Evolutionary conservation across 169 alveolate genomes (phyloP), one percentile per base, ranked within the genome.

Genomic region (Amoebophrya sp.): DNA sequence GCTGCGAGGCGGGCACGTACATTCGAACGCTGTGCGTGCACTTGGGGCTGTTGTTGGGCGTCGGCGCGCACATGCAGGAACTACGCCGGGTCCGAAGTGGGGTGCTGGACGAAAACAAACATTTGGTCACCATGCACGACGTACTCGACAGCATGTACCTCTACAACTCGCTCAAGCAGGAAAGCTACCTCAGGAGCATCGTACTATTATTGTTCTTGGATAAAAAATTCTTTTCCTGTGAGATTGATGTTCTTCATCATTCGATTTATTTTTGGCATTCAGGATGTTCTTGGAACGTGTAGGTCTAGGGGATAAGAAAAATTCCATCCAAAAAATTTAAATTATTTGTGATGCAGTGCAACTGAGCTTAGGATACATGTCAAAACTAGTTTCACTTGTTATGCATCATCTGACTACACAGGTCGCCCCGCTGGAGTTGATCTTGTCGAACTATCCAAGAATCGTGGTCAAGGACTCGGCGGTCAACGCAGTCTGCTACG

Each of bases 1-100:
- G 97, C 92, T 99, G 99, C 92, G 99, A 99, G 95, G 99, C 99
- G 29, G 99, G 99, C 14, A 98, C 99, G 39, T 98, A 98, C 96
- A 98, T 99, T 88, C 97, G 99, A 89, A 99, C 99, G 38, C 95
- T 98, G 94, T 99, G 99, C 94, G 99, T 99, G 47, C 99, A 99
- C 95, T 93, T 99, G 96, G 99, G 99, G 41, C 96, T 98, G 89
- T 94, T 99, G 66, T 95, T 99, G 89, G 99, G 99, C 89, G 97
- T 97, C 83, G 99, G 99, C 23, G 99, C 99, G 23, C 99, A 99
- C 95, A 99, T 99, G 99, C 99, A 98, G 96, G 99, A 99, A 95
- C 97, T 99, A 88, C 97, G 99, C 94, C 97, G 99, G 93, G 99
- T 98, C 32, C 95, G 99, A 92, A 97, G 99, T 25, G 96, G 93